Conservation (phyloP, 2,329 filamentous ascomycete species). For the Fusarium coffeatum region DNA sequence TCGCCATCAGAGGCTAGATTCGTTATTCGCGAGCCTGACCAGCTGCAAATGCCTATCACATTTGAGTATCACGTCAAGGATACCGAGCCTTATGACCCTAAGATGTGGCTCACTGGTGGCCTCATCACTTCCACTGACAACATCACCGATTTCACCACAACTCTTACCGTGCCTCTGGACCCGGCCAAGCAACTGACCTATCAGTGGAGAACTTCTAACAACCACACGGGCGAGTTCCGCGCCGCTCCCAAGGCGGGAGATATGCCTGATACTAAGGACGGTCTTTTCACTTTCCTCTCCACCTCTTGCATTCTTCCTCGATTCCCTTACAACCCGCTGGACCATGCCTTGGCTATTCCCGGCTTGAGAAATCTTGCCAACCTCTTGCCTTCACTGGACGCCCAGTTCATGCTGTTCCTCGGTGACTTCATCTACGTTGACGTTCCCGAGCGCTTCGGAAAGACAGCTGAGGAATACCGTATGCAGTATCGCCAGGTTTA, state of each 20-base stretch:
- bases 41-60: conserved; percentile 77
- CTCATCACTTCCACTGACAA: conserved; percentile 74
- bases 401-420: conserved; percentile 84
- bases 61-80: conserved; percentile 73
- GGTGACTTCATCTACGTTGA: conserved; percentile 94
- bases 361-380: conserved; percentile 82
- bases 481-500: conserved; percentile 97
- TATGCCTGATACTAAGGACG: conserved; percentile 68
- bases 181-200: conserved; percentile 79
- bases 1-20: conserved; percentile 83
- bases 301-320: conserved; percentile 93
- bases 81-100: conserved; percentile 63
- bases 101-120: conserved; percentile 75
- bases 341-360: conserved; percentile 83
- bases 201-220: conserved; percentile 87
- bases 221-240: conserved; percentile 83
- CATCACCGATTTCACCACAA: conserved; percentile 84
- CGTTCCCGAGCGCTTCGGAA: conserved; percentile 83
- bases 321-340: conserved; percentile 87
- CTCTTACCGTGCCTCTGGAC: conserved; percentile 71
- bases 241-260: conserved; percentile 78
- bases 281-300: conserved; percentile 88
- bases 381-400: conserved; percentile 76
- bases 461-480: conserved; percentile 79
- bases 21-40: conserved; percentile 85